Conservation (phyloP, 2,329 filamentous ascomycete genomes). For the Stagonosporopsis vannaccii region DNA sequence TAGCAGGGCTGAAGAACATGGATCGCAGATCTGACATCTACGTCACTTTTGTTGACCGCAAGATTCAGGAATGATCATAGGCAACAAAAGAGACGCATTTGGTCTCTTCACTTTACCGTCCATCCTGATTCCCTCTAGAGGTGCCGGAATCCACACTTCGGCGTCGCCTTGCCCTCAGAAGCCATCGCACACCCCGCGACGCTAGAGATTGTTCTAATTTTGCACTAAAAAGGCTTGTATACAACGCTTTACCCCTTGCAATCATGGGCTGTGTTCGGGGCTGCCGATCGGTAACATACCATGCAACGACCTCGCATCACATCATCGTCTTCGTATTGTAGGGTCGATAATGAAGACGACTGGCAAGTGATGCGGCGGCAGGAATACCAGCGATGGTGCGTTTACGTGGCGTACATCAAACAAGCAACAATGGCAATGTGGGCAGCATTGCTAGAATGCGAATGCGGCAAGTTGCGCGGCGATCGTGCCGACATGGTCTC, state of each 20-base stretch:
- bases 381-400: neutral
- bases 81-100: neutral
- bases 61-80: neutral
- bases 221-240: slow-evolving; percentile 5
- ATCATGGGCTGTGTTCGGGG: neutral
- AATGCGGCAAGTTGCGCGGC: slow-evolving; percentile 4
- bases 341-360: neutral
- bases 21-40: neutral
- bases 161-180: slow-evolving; percentile 16
- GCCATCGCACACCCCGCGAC: slow-evolving; percentile 19
- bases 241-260: neutral
- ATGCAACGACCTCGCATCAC: slow-evolving; percentile 3
- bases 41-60: slow-evolving; percentile 1
- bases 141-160: neutral
- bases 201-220: neutral
- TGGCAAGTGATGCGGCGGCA: neutral
- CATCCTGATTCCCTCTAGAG: neutral
- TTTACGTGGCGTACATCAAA: neutral
- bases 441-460: neutral
- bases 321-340: slow-evolving; percentile 1
- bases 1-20: slow-evolving; percentile 3
- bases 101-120: neutral
- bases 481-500: neutral
- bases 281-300: slow-evolving; percentile 18
- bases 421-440: neutral